Conservation (phyloP, 2,329 filamentous ascomycete genomes). For the Microdochium paspali region DNA sequence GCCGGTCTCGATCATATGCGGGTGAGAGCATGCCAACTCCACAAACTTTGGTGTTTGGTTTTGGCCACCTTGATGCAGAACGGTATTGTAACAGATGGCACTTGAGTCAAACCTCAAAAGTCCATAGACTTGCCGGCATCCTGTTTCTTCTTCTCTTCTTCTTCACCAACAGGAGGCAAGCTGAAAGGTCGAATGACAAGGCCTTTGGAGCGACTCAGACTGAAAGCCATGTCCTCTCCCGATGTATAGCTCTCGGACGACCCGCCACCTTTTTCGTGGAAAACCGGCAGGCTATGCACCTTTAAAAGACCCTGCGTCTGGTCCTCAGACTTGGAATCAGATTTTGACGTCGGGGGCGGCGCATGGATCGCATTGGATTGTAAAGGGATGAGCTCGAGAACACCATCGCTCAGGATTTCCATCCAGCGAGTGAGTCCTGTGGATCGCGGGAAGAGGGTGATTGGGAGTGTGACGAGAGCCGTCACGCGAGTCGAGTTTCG, state of each 20-base stretch:
- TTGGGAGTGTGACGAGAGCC: constrained; percentile 66
- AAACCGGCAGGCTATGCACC: constrained; percentile 72
- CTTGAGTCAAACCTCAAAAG: constrained; percentile 50
- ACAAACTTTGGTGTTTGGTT: no score
- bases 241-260: constrained; percentile 56
- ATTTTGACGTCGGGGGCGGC: constrained; percentile 42
- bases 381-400: constrained; percentile 74
- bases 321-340: constrained; percentile 49
- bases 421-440: constrained; percentile 76
- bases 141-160: constrained; percentile 34
- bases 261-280: constrained; percentile 82
- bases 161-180: constrained; percentile 76
- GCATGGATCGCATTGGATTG: constrained; percentile 42
- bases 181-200: constrained; percentile 84
- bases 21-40: no score
- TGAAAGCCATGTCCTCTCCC: constrained; percentile 85
- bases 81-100: no score
- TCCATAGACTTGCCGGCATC: constrained; percentile 63
- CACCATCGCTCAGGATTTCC: constrained; percentile 75
- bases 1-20: no score
- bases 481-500: constrained; percentile 56
- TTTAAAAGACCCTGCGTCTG: constrained; percentile 78
- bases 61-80: no score
- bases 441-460: constrained; percentile 68
- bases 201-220: constrained; percentile 67